Conservation (phyloP, 169 alveolate genomes). For the Plasmodium coatneyi region DNA sequence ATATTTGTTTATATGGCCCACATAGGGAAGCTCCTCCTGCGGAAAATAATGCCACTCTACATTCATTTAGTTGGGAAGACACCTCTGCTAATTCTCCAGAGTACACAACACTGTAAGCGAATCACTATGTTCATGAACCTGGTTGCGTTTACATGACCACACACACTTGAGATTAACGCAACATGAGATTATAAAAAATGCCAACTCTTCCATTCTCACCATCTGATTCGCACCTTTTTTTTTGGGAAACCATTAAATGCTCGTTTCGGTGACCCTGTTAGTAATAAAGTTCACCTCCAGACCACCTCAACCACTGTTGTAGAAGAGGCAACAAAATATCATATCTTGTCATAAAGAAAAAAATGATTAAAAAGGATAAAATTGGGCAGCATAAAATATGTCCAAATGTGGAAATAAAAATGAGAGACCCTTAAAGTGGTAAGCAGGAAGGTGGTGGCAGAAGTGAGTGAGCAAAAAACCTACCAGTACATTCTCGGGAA, state of each 20-base stretch:
- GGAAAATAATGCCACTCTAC: not conserved
- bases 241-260: not conserved
- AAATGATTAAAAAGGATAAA: not conserved
- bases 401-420: not conserved
- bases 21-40: not conserved
- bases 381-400: not conserved
- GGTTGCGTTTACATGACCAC: not conserved
- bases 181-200: not conserved
- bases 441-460: not conserved
- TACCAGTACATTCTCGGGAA: not conserved
- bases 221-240: not conserved
- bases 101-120: not conserved
- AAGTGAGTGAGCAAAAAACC: not conserved
- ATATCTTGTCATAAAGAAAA: not conserved
- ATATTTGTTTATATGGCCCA: not conserved
- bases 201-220: not conserved
- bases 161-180: not conserved
- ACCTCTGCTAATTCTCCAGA: not conserved
- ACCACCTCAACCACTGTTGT: not conserved
- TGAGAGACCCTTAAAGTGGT: not conserved
- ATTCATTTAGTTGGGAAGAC: not conserved
- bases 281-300: not conserved
- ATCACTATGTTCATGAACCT: not conserved
- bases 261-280: not conserved
- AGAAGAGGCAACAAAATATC: not conserved